Evolutionary conservation across 768 basidiomycete species (phyloP), one percentile per base, ranked within the genome.

Genomic region (Termitomyces sp.): DNA sequence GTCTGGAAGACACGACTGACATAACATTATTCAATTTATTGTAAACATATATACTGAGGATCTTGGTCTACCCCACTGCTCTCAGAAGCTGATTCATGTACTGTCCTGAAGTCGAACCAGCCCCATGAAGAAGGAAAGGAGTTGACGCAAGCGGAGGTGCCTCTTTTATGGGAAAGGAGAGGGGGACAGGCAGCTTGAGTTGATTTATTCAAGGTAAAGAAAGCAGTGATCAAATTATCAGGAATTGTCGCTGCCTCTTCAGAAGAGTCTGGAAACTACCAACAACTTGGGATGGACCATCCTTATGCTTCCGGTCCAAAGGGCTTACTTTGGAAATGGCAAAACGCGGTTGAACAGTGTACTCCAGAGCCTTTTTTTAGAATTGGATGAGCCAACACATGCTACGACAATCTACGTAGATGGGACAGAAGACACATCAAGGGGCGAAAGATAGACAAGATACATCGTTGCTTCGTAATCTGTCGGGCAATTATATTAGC

Each of bases 91-190:
- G 73, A 28, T 71, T 54, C 9, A 32, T 58, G 54, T 76, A 76
- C 45, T 72, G 71, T 7, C 71, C 77, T 3, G 71, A 50, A 21
- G 72, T 73, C 0, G 75, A 63, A 19, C 76, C 73, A 8, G 70
- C 75, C 19, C 78, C 78, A 48, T 77, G 78, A 16, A 79, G 59
- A 17, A 79, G 68, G 53, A 79, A 72, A 2, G 77, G 70, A 1
- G 49, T 56, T 17, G 62, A 57, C 9, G 67, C 67, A 25, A 64
- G 60, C 16, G 72, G 71, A 11, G 70, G 58, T 9, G 57, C 27
- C 28, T 46, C 39, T 17, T 52, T 40, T n/a, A 45, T 39, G 3
- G 49, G 12, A 58, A 74, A 72, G 10, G 65, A 61, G 1, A 58
- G 39, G 8, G 76, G 72, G 8, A 66, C n/a, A 19, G 74, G 73